Base-by-base conservation (phyloP, 208 protist species). In the Crithidia thermophila region DNA sequence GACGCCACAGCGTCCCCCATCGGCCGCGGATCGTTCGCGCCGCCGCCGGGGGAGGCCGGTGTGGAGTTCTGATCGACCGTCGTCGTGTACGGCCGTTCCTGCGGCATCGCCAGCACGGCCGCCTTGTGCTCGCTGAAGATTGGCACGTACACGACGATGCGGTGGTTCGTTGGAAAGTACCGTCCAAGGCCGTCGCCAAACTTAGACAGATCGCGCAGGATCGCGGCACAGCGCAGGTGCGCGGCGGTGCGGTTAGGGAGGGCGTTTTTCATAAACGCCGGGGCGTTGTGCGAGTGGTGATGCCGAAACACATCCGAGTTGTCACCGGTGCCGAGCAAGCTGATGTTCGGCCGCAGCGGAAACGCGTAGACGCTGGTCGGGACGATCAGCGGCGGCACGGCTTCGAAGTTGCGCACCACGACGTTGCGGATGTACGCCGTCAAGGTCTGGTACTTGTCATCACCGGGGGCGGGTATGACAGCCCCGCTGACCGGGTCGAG, bases 401-500 rank as follows among this genome's bases (percentile, higher is more conserved):
- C 42, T 51, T 87, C 77, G 67, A 94, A 94, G 64, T 85, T 90
- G 14, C 57, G 42, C 20, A 89, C 28, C 4, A 94, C 72, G 13
- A 82, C 81, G 43, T 76, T 51, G 8, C 65, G 61, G 2, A 91
- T 62, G 69, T 84, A 94, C 9, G 77, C 42, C 3, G 86, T 57
- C 11, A 57, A 33, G 6, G 62, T 70, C 23, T 55, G 55, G 67
- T 68, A 86, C 47, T 77, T 52, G 57, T 75, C 62, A 69, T 95
- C 86, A 13, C 52, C 63, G 9, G 63, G 46, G 18, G 59, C 80
- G 21, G 85, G 79, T 14, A 93, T 75, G 47, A 95, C 77, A 20
- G 75, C 79, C 42, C 80, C 84, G 43, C 77, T 84, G 37, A 82
- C 36, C 13, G 81, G 77, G 61, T 95, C 89, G 20, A 95, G 53